Evolutionary conservation across 1,139 yeast genomes (phyloP), one percentile per base, ranked within the genome.

Genomic region (Blastobotrys apis): DNA sequence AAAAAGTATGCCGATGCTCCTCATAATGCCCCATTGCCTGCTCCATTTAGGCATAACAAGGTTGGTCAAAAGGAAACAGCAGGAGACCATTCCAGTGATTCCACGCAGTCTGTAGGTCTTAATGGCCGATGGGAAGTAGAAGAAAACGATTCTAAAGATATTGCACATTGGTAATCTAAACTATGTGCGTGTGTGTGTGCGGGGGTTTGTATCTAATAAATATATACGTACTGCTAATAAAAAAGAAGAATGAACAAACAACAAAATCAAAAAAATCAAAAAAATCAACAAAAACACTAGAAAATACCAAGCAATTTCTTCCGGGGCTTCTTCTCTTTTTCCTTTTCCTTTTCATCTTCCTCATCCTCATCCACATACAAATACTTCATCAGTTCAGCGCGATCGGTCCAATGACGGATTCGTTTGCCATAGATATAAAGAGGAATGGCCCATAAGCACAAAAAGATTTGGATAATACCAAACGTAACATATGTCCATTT

Each of bases 351-450:
- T n/a, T n/a, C n/a, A n/a, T n/a, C n/a, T n/a, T n/a, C 35, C 13
- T 29, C 32, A n/a, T 37, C 41, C 13, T 27, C 33, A 3, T 31
- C 36, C 9, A 49, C 51, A 36, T 61, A 63, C 12, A 62, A 48
- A 10, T 39, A 34, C 38, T 50, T 47, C 52, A 63, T 53, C 49
- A 56, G 40, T 41, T 60, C 55, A 26, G 49, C 54, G 32, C 48
- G 36, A 47, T 64, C 66, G n/a, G 63, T 53, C 80, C 80, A 77
- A 29, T 68, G 65, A 50, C 84, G 63, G 15, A 68, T 37, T 35
- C 63, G 60, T 55, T 80, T 79, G 26, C 84, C 84, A 53, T 74
- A 78, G 34, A 75, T 64, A 54, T 77, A 80, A 22, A 79, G 51
- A 0, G 81, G 80, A 21, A 80, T 67, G 0, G 74, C 81, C 45